Conservation (phyloP, 2,329 filamentous ascomycete genomes). For the Fusarium sp. region DNA sequence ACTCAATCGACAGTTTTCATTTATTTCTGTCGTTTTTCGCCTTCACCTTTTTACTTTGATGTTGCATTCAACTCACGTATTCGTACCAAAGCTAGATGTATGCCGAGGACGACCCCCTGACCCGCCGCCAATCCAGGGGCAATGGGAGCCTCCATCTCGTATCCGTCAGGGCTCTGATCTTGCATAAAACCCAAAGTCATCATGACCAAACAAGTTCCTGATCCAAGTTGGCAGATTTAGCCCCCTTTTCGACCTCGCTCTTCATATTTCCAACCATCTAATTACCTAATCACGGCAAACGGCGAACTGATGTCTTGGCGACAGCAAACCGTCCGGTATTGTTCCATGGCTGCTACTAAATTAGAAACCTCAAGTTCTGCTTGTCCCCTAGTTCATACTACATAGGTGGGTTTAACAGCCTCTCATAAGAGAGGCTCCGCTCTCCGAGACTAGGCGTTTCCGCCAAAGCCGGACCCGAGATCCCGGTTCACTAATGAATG, state of each 20-base stretch:
- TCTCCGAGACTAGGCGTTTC: conserved; percentile 16
- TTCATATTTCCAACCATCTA: not conserved
- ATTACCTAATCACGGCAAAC: not conserved
- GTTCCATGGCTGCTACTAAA: not conserved
- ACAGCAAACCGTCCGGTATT: not conserved
- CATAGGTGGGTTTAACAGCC: too few species aligned
- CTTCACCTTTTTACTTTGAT: not conserved
- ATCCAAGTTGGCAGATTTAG: not conserved
- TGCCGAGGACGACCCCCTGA: conserved; percentile 4
- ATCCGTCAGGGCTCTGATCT: conserved; percentile 26
- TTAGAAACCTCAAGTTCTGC: conserved; percentile 5
- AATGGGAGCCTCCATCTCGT: conserved; percentile 24
- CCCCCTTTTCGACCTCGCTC: conserved; percentile 1
- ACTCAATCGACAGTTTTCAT: too few species aligned
- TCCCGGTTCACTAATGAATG: conserved; percentile 4
- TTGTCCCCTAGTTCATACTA: conserved; percentile 2
- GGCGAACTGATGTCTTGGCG: conserved; percentile 21
- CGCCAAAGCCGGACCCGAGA: conserved; percentile 6
- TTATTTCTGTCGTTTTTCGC: not conserved
- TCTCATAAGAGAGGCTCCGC: not conserved
- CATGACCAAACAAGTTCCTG: too few species aligned
- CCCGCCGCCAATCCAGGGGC: conserved; percentile 33
- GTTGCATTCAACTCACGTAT: not conserved
- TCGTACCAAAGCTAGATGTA: not conserved
- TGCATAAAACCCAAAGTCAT: conserved; percentile 15